phyloP scores from a whole-genome alignment of 2,329 filamentous ascomycete species.

The Emergomyces pasteurianus region DNA sequence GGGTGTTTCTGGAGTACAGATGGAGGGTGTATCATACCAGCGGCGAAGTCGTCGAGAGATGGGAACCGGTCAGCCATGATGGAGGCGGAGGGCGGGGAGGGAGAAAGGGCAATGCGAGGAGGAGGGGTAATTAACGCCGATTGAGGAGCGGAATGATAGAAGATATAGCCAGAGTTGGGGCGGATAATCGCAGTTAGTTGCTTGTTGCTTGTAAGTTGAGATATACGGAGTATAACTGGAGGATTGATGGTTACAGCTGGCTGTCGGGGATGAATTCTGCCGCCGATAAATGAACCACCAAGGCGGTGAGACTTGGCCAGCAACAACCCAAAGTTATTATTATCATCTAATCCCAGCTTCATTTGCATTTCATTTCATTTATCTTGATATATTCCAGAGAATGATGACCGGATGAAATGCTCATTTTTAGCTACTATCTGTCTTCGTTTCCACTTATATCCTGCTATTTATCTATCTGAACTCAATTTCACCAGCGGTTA shows the following conservation, averaged over 20 bases:
- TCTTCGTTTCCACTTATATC: neutral
- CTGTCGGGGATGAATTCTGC: neutral
- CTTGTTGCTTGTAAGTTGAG: neutral
- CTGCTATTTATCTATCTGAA: neutral
- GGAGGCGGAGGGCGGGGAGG: slow-evolving; percentile 1
- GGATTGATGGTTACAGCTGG: neutral
- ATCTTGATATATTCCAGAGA: neutral
- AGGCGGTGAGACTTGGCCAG: neutral
- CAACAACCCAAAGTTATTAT: neutral
- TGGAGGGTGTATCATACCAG: slow-evolving; percentile 29
- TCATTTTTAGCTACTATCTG: neutral
- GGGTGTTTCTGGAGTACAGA: neutral
- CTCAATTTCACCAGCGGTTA: neutral
- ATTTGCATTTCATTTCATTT: neutral
- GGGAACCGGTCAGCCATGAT: slow-evolving; percentile 68
- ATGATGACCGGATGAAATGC: neutral
- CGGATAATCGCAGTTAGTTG: neutral
- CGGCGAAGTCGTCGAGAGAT: slow-evolving; percentile 66
- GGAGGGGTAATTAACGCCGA: slow-evolving; percentile 3
- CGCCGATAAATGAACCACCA: neutral
- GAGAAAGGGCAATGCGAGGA: slow-evolving; percentile 2
- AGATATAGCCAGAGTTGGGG: neutral
- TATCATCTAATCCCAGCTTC: neutral
- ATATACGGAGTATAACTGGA: slow-evolving; percentile 1
- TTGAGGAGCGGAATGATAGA: neutral